phyloP scores from a whole-genome alignment of 2,329 filamentous ascomycete species.

The Neoscytalidium dimidiatum region DNA sequence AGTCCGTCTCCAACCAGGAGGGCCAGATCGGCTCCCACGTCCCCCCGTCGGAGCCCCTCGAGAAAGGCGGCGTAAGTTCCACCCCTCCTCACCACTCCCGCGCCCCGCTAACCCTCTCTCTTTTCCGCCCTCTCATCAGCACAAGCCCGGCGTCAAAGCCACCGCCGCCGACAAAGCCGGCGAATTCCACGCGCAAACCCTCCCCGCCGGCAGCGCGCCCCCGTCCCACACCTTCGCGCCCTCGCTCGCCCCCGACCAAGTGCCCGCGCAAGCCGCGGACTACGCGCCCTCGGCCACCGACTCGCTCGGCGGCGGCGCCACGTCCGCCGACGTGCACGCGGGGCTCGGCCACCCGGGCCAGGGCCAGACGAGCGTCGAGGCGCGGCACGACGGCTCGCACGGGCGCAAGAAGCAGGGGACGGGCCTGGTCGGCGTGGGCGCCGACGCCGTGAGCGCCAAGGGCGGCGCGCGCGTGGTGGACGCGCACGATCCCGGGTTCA shows the following conservation, averaged over 20 bases:
- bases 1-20: constrained; percentile 48
- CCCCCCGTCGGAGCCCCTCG: constrained; percentile 54
- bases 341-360: constrained; percentile 55
- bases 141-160: constrained; percentile 63
- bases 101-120: not conserved
- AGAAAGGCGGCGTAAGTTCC: constrained; percentile 55
- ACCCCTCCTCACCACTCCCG: not conserved
- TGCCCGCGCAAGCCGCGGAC: constrained; percentile 26
- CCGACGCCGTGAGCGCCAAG: constrained; percentile 24
- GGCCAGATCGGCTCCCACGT: constrained; percentile 59
- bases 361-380: constrained; percentile 52
- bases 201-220: constrained; percentile 66
- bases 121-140: too few species aligned
- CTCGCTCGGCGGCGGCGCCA: constrained; percentile 52
- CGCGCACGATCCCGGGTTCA: constrained; percentile 35
- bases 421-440: constrained; percentile 49
- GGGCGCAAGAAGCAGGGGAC: constrained; percentile 43
- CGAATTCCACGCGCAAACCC: constrained; percentile 64
- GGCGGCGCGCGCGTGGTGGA: constrained; percentile 29
- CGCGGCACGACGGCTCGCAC: constrained; percentile 48
- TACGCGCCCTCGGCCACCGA: constrained; percentile 44
- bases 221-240: constrained; percentile 46
- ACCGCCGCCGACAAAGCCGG: constrained; percentile 59
- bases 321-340: constrained; percentile 55
- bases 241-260: constrained; percentile 45